A percentile compares a stretch with the other conserved stretches of the same genome.
Evolutionary conservation across 495 filamentous ascomycete genomes (phyloP).

Genomic region (Tuber aestivum): DNA sequence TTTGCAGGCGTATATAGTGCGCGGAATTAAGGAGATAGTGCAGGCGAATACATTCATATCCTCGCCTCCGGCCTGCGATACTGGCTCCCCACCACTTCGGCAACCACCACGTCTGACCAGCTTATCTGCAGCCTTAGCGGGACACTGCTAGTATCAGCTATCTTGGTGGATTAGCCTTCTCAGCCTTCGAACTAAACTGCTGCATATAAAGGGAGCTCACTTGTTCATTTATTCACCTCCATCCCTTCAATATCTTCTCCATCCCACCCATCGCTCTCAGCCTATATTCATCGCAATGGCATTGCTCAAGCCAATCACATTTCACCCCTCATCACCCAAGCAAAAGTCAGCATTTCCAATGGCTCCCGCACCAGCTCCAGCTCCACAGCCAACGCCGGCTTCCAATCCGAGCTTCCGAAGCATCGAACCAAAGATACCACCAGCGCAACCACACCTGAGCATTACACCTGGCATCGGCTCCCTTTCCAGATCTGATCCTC

Average conservation of each 20-base stretch:
- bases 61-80: not conserved
- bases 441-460: constrained; percentile 15
- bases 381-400: not conserved
- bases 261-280: constrained; percentile 23
- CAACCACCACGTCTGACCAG: not conserved
- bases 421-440: not conserved
- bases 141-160: not conserved
- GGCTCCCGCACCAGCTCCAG: not conserved
- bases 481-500: constrained; percentile 30
- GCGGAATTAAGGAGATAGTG: not conserved
- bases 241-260: constrained; percentile 15
- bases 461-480: constrained; percentile 21
- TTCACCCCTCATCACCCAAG: constrained; percentile 24
- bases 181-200: not conserved
- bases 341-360: constrained; percentile 1
- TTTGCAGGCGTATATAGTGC: not conserved
- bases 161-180: not conserved
- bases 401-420: not conserved
- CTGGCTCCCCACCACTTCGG: not conserved
- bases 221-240: not conserved
- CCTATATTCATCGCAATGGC: constrained; percentile 30
- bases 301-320: constrained; percentile 36
- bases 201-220: not conserved
- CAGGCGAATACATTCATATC: not conserved
- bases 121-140: not conserved